Evolutionary conservation across 306 rosid genomes (phyloP).

Genomic region (Geum urbanum): DNA sequence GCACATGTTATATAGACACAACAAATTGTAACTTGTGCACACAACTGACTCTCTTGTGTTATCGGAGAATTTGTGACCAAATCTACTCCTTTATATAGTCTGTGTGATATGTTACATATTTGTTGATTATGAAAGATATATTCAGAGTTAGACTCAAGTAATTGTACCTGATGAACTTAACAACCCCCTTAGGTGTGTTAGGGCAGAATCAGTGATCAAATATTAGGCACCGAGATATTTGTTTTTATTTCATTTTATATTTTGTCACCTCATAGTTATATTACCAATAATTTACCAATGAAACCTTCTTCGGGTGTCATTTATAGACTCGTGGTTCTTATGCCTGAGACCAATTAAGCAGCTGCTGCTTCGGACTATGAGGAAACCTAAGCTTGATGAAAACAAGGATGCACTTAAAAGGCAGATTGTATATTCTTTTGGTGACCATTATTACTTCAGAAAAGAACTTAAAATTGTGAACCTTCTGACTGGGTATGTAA

Average conservation of each 20-base stretch:
- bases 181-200: background rate
- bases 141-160: background rate
- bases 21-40: background rate
- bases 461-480: slow-evolving; percentile 70
- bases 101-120: no score
- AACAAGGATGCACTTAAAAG: slow-evolving; percentile 35
- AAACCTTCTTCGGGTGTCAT: slow-evolving; percentile 50
- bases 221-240: background rate
- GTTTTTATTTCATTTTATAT: background rate
- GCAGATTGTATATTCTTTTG: slow-evolving; percentile 69
- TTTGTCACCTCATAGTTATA: background rate
- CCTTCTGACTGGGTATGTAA: slow-evolving; percentile 77
- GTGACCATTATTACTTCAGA: slow-evolving; percentile 92
- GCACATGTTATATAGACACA: background rate
- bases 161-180: background rate
- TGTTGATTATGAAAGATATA: no score
- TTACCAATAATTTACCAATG: background rate
- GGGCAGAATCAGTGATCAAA: background rate
- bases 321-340: slow-evolving; percentile 74
- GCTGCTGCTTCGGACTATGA: slow-evolving; percentile 64
- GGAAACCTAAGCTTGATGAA: slow-evolving; percentile 47
- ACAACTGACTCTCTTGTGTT: background rate
- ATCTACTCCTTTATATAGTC: background rate
- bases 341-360: slow-evolving; percentile 52
- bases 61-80: background rate